Evolutionary conservation across 1,284 basidiomycete genomes (phyloP).

Genomic region (Meripilus lineatus): DNA sequence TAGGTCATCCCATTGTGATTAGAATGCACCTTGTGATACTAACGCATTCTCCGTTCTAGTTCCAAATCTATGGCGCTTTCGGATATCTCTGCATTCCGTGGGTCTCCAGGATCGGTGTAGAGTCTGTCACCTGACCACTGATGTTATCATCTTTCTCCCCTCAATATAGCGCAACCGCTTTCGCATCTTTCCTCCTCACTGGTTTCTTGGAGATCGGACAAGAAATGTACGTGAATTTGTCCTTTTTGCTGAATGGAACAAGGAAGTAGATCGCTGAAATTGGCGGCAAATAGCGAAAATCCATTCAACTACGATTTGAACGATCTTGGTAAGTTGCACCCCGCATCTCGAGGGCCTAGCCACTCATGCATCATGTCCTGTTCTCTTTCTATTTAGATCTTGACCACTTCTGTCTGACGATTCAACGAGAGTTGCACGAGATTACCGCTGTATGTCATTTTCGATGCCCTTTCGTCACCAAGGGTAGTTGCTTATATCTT

Average conservation of each 20-base stretch:
- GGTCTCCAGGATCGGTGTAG: conserved; percentile 8
- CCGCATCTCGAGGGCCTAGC: not conserved
- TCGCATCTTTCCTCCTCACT: conserved; percentile 55
- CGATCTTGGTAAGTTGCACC: conserved; percentile 49
- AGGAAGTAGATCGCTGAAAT: not conserved
- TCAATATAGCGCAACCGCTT: conserved; percentile 43
- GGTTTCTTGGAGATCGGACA: conserved; percentile 71
- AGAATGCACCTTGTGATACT: not conserved
- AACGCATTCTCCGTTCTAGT: conserved; percentile 26
- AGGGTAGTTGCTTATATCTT: not conserved
- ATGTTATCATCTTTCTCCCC: conserved; percentile 1
- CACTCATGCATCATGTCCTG: not conserved
- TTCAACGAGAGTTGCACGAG: conserved; percentile 63
- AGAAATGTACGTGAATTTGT: conserved; percentile 51
- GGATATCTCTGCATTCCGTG: conserved; percentile 51
- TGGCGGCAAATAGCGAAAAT: conserved; percentile 43
- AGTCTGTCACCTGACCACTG: conserved; percentile 1
- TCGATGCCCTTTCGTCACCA: conserved; percentile 2
- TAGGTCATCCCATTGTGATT: conserved; percentile 24
- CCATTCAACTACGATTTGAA: conserved; percentile 68
- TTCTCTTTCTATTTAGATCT: conserved; percentile 37
- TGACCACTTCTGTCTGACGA: conserved; percentile 56
- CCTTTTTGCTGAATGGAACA: not conserved
- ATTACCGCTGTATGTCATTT: conserved; percentile 55
- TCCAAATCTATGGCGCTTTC: conserved; percentile 54